A percentile compares a stretch with the other conserved stretches of the same genome.
These are phyloP conservation scores for Apiotrichum domesticum DNA, from an alignment of 1,284 basidiomycete genomes.

Conservation along the genomic window DNA sequence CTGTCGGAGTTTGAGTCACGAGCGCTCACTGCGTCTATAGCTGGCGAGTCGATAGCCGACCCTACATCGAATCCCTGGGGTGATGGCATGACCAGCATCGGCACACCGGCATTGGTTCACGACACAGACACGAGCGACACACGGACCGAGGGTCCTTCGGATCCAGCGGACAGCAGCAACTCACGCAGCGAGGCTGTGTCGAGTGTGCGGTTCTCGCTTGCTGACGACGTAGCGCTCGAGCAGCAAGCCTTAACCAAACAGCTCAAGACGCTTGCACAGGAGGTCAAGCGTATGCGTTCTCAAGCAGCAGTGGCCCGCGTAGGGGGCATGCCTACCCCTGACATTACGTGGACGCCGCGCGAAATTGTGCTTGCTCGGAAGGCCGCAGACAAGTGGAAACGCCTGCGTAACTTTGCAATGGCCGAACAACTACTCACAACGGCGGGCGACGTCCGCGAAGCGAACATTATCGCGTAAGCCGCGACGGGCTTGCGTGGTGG, in stretches of 20 bases:
- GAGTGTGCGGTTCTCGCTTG: constrained; percentile 23
- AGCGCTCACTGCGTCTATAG: constrained; percentile 21
- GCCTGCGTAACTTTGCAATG: constrained; percentile 79
- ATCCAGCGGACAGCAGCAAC: constrained; percentile 2
- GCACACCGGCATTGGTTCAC: constrained; percentile 6
- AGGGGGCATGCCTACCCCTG: constrained; percentile 57
- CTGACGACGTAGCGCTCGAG: constrained; percentile 73
- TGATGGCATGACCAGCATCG: constrained; percentile 22
- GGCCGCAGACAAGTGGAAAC: constrained; percentile 77
- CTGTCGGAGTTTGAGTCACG: constrained; percentile 31
- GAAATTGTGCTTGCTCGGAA: constrained; percentile 72
- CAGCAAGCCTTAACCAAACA: constrained; percentile 88
- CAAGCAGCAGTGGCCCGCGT: constrained; percentile 66
- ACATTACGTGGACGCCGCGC: constrained; percentile 72
- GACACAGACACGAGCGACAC: constrained; percentile 15
- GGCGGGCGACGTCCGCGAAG: constrained; percentile 86
- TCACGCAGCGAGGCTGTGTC: constrained; percentile 3
- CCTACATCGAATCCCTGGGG: constrained; percentile 52
- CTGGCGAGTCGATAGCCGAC: constrained; percentile 30
- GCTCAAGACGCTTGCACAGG: constrained; percentile 67
- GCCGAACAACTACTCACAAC: constrained; percentile 79
- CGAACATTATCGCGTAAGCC: constrained; percentile 80
- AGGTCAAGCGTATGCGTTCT: constrained; percentile 74
- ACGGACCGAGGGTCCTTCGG: constrained; percentile 15
- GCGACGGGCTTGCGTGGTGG: not conserved